Evolutionary conservation across 192 early-diverging fungal genomes (phyloP).

Genomic region (Coemansia umbellata): DNA sequence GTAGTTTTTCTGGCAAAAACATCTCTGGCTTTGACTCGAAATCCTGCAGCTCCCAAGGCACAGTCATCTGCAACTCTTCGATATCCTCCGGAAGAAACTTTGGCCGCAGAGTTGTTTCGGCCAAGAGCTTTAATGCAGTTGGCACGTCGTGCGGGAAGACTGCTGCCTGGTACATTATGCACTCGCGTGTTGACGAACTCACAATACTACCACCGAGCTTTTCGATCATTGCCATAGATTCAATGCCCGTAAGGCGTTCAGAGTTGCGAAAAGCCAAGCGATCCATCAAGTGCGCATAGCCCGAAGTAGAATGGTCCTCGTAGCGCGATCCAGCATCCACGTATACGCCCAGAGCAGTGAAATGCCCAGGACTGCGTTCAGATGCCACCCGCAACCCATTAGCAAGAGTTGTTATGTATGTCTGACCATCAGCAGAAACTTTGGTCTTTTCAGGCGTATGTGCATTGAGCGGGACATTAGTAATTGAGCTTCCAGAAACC

Average conservation of each 20-base stretch:
- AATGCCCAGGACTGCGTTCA: conserved; percentile 80
- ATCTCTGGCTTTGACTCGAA: conserved; percentile 80
- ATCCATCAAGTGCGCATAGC: conserved; percentile 84
- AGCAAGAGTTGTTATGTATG: conserved; percentile 70
- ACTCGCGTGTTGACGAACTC: conserved; percentile 85
- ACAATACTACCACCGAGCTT: conserved; percentile 86
- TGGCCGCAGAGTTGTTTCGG: conserved; percentile 78
- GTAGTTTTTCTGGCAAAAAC: conserved; percentile 83
- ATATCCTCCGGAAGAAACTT: conserved; percentile 71
- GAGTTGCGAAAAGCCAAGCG: conserved; percentile 93
- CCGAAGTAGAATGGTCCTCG: conserved; percentile 66
- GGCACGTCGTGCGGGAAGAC: conserved; percentile 82
- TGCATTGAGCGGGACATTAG: conserved; percentile 7
- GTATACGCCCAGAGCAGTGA: conserved; percentile 85
- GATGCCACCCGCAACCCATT: conserved; percentile 90
- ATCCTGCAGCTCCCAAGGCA: conserved; percentile 86
- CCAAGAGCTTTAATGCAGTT: conserved; percentile 68
- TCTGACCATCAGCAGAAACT: conserved; percentile 32
- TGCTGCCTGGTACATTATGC: conserved; percentile 93
- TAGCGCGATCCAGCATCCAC: conserved; percentile 87
- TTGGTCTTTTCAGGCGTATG: conserved; percentile 3
- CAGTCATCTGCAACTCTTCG: conserved; percentile 70
- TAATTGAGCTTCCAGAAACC: neutral
- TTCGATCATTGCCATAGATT: conserved; percentile 76
- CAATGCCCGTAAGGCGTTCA: conserved; percentile 57